These are phyloP conservation scores for Lycium barbarum DNA, from an alignment of 257 asterid species.

Conservation along the genomic window DNA sequence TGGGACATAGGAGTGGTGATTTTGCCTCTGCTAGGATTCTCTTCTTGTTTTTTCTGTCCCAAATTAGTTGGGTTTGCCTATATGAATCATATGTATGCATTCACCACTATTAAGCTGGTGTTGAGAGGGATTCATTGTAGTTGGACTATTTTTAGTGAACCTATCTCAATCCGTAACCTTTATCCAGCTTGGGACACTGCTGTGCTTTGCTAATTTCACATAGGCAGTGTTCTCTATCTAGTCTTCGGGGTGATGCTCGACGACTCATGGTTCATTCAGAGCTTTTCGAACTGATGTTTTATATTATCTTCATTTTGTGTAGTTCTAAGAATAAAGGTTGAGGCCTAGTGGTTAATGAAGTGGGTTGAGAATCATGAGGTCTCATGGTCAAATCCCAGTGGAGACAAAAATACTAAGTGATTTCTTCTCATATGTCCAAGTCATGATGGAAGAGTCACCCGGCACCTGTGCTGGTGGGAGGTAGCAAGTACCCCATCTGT, in stretches of 20 bases:
- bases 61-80: not conserved
- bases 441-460: too few species aligned
- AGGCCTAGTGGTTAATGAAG: too few species aligned
- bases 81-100: not conserved
- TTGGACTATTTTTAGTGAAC: not conserved
- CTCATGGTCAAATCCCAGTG: too few species aligned
- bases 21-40: too few species aligned
- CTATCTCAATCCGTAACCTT: not conserved
- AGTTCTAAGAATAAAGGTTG: not conserved
- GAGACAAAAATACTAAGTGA: too few species aligned
- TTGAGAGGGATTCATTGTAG: not conserved
- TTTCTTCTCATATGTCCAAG: too few species aligned
- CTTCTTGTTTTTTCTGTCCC: not conserved
- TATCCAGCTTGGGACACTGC: not conserved
- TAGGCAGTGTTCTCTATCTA: not conserved
- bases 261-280: not conserved
- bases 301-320: not conserved
- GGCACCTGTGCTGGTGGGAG: too few species aligned
- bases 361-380: too few species aligned
- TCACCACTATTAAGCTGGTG: not conserved
- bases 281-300: not conserved
- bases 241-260: not conserved
- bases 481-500: too few species aligned
- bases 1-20: too few species aligned
- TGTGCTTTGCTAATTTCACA: not conserved